These are phyloP conservation scores for Sporobolomyces roseus DNA, from an alignment of 768 basidiomycete species.

Conservation along the genomic window DNA sequence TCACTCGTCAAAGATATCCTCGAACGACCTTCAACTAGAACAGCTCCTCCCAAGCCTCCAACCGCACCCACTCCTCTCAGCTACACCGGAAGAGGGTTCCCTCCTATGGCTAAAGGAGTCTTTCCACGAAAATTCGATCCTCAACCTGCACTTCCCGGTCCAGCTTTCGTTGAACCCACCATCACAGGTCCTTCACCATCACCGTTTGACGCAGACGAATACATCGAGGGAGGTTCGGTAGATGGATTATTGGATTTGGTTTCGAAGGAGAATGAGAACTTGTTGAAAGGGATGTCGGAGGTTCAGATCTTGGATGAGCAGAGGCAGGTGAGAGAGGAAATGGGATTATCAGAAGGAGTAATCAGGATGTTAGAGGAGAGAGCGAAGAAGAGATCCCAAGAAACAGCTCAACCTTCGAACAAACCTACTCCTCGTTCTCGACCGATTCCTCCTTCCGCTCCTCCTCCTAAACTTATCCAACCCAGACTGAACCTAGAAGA, in stretches of 20 bases:
- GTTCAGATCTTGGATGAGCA: conserved; percentile 41
- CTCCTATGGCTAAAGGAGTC: conserved; percentile 12
- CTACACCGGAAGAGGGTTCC: conserved; percentile 33
- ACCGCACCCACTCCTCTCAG: conserved; percentile 7
- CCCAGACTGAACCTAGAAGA: background rate
- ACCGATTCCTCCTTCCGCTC: background rate
- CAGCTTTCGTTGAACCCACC: background rate
- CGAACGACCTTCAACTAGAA: conserved; percentile 1
- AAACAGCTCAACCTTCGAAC: background rate
- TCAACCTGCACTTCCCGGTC: background rate
- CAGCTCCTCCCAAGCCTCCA: conserved; percentile 5
- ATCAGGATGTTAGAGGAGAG: conserved; percentile 30
- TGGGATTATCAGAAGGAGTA: conserved; percentile 25
- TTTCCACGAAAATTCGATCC: conserved; percentile 12
- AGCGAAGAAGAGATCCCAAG: conserved; percentile 4
- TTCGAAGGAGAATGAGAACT: conserved; percentile 34
- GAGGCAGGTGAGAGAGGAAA: conserved; percentile 38
- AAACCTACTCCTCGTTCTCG: conserved; percentile 1
- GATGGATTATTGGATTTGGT: conserved; percentile 14
- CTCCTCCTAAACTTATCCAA: background rate
- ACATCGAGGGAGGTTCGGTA: background rate
- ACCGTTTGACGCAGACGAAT: background rate
- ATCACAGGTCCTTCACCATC: background rate
- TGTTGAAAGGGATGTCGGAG: conserved; percentile 37
- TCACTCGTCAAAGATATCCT: conserved; percentile 32